These are phyloP conservation scores for Colletotrichum echinochloae DNA, from an alignment of 2,329 filamentous ascomycete genomes.

Conservation along the genomic window DNA sequence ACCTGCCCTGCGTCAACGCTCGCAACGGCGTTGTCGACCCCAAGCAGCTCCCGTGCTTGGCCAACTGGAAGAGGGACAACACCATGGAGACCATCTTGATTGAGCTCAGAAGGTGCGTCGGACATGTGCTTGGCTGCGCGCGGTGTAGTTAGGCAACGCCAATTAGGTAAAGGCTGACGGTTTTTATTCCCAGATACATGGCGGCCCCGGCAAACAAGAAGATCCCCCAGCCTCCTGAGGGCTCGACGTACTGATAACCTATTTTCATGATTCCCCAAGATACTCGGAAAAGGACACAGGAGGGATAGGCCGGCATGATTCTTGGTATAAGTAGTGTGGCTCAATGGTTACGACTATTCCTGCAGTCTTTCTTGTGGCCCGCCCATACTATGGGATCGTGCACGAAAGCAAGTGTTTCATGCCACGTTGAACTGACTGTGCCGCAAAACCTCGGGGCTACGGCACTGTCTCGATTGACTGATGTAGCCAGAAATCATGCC, in stretches of 20 bases:
- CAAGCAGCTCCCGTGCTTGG: constrained; percentile 83
- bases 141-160: too few species aligned
- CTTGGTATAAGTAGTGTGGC: constrained; percentile 27
- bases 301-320: constrained; percentile 22
- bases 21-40: constrained; percentile 87
- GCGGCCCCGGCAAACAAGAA: constrained; percentile 93
- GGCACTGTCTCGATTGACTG: not conserved
- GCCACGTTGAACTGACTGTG: not conserved
- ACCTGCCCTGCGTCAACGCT: constrained; percentile 92
- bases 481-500: not conserved
- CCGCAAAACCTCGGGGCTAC: not conserved
- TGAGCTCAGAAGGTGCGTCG: constrained; percentile 79
- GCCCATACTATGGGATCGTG: not conserved
- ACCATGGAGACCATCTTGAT: constrained; percentile 96
- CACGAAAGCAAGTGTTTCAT: not conserved
- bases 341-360: constrained; percentile 38
- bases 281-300: constrained; percentile 18
- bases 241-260: constrained; percentile 62
- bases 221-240: constrained; percentile 91
- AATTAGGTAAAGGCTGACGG: constrained; percentile 32
- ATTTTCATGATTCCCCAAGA: constrained; percentile 30
- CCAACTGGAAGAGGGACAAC: constrained; percentile 91
- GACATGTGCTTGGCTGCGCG: not conserved
- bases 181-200: constrained; percentile 77
- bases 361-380: not conserved